Base-by-base conservation (phyloP, 2,329 filamentous ascomycete genomes). In the Onygenales sp. region DNA sequence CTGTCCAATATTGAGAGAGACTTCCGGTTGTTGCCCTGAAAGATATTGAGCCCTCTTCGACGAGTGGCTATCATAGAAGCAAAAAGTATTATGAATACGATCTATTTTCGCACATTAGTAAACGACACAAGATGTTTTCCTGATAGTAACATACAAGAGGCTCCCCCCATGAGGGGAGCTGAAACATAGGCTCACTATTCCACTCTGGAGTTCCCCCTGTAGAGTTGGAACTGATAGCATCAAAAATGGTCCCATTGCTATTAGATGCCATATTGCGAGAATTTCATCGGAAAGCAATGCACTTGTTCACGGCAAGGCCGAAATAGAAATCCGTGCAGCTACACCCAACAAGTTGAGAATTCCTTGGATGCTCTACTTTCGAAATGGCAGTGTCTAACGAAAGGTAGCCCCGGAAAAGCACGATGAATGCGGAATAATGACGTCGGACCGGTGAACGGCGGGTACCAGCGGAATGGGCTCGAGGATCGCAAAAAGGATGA, bases 71-170 rank as follows among this genome's bases (percentile, higher is more conserved):
- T 68, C 68, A 78, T 73, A 32, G 74, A 75, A 27, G 67, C 67
- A 57, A 77, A 66, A 53, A 78, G 71, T 52, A 79, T 78, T 40
- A 64, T 68, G n/a, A 74, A 66, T 9, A 79, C 75, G 57, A 78
- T 76, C 75, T 77, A 36, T 17, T 44, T 33, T 8, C 14, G 32
- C 4, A 13, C 13, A 21, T 42, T 11, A 50, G 48, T 17, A 32
- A 31, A 50, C 10, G 6, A 40, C 14, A 9, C 21, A 42, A 40
- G 34, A 32, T 39, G 4, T 8, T 14, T 40, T 10, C 48, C 37
- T 21, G 27, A 45, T 10, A 11, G 47, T 4, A 11, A 9, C 43
- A 39, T 52, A 54, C 52, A 21, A 54, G 42, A 36, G 52, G 52
- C n/a, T 54, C 52, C 21, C 52, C 52, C 52, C 52, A 54, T 37